These are phyloP conservation scores for Cyberlindnera sargentensis DNA, from an alignment of 805 yeast genomes.

Conservation along the genomic window DNA sequence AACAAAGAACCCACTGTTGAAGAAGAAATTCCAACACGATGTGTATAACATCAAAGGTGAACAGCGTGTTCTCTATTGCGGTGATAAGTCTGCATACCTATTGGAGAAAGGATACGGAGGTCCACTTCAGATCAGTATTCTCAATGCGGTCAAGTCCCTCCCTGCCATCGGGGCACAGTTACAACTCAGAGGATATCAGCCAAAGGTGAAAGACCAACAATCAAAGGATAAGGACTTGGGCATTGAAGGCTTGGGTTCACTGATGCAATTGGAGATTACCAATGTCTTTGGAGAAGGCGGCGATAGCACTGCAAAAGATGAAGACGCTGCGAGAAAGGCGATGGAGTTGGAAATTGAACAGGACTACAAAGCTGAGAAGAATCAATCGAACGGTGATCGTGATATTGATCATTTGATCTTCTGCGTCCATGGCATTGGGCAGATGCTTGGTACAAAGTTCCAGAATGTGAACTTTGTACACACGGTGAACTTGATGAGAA, in stretches of 20 bases:
- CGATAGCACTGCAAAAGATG: conserved; percentile 6
- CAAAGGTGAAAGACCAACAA: conserved; percentile 1
- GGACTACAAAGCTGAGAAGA: conserved; percentile 37
- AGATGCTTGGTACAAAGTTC: conserved; percentile 67
- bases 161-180: conserved; percentile 41
- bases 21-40: conserved; percentile 6
- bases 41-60: conserved; percentile 9
- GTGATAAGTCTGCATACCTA: conserved; percentile 38
- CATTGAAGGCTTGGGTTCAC: neutral
- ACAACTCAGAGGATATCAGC: conserved; percentile 43
- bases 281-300: conserved; percentile 20
- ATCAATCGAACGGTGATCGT: conserved; percentile 38
- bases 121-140: conserved; percentile 29
- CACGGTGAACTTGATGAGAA: conserved; percentile 57
- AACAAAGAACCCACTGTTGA: conserved; percentile 13
- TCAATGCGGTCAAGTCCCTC: conserved; percentile 28
- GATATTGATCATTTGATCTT: conserved; percentile 59
- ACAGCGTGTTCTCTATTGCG: conserved; percentile 33
- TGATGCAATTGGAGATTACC: neutral
- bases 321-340: conserved; percentile 32
- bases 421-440: conserved; percentile 97
- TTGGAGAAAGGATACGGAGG: conserved; percentile 39
- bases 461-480: conserved; percentile 85
- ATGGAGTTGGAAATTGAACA: conserved; percentile 45
- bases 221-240: neutral